A percentile compares a stretch with the other conserved stretches of the same genome.
These are phyloP conservation scores for Saccharomyces kudriavzevii DNA, from an alignment of 805 yeast genomes.

Conservation along the genomic window DNA sequence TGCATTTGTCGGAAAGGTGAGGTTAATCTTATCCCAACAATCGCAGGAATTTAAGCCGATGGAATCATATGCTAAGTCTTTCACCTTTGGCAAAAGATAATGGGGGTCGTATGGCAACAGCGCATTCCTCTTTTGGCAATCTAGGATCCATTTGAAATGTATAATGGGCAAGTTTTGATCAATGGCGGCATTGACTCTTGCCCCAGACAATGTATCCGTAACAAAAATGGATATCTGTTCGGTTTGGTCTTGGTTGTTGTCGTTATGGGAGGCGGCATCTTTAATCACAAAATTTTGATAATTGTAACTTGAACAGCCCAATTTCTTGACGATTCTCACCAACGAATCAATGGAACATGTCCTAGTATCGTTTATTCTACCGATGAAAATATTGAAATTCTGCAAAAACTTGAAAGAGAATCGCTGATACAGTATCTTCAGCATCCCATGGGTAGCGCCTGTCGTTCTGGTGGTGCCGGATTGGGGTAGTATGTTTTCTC, in stretches of 20 bases:
- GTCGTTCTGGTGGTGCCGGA: conserved; percentile 10
- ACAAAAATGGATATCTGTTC: conserved; percentile 18
- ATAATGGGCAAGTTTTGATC: conserved; percentile 35
- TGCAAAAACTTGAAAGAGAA: conserved; percentile 17
- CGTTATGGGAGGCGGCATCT: conserved; percentile 8
- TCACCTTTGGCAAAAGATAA: conserved; percentile 17
- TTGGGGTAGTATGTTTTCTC: conserved; percentile 11
- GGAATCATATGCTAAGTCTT: conserved; percentile 17
- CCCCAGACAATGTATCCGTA: conserved; percentile 22
- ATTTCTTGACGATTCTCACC: conserved; percentile 1
- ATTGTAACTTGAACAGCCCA: conserved; percentile 13
- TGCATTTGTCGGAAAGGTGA: background rate
- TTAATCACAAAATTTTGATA: conserved; percentile 11
- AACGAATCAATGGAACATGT: background rate
- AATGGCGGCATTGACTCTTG: conserved; percentile 32
- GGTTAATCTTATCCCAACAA: conserved; percentile 18
- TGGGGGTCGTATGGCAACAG: conserved; percentile 33
- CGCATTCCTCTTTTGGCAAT: conserved; percentile 35
- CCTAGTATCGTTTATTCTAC: conserved; percentile 14
- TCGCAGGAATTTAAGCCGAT: conserved; percentile 30
- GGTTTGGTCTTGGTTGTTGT: conserved; percentile 1
- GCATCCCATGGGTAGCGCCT: conserved; percentile 5
- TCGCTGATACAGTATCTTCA: conserved; percentile 10
- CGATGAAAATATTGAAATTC: conserved; percentile 24
- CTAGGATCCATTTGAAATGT: conserved; percentile 37